These are phyloP conservation scores for Penicillium digitatum DNA, from an alignment of 2,329 filamentous ascomycete genomes.

Conservation along the genomic window DNA sequence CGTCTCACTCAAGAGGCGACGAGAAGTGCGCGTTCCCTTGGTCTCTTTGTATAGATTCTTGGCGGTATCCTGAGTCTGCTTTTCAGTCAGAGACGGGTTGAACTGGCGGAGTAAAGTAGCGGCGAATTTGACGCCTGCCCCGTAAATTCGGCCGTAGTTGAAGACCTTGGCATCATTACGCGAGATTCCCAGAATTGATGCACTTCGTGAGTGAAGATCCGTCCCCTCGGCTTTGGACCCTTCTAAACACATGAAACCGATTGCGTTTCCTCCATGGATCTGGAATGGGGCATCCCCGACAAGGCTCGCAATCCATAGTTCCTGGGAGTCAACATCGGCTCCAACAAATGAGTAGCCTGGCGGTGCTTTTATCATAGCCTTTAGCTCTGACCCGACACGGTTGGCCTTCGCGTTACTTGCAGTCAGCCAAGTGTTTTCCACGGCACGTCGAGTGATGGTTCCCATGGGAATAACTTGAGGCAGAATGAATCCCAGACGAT, in stretches of 20 bases:
- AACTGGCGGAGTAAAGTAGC: slow-evolving; percentile 87
- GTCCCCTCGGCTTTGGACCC: slow-evolving; percentile 92
- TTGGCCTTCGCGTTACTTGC: slow-evolving; percentile 96
- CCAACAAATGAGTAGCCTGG: slow-evolving; percentile 90
- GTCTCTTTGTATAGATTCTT: slow-evolving; percentile 80
- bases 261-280: slow-evolving; percentile 90
- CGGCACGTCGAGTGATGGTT: slow-evolving; percentile 86
- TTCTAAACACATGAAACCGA: slow-evolving; percentile 98
- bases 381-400: slow-evolving; percentile 91
- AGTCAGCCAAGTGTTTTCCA: slow-evolving; percentile 98
- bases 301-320: slow-evolving; percentile 95
- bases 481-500: slow-evolving; percentile 73
- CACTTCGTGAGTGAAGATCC: slow-evolving; percentile 90
- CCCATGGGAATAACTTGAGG: slow-evolving; percentile 98
- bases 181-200: slow-evolving; percentile 85
- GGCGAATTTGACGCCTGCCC: slow-evolving; percentile 92
- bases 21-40: slow-evolving; percentile 80
- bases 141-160: slow-evolving; percentile 98
- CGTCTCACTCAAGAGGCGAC: slow-evolving; percentile 66
- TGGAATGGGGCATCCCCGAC: slow-evolving; percentile 93
- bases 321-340: slow-evolving; percentile 94
- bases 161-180: slow-evolving; percentile 96
- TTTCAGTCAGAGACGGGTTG: slow-evolving; percentile 77
- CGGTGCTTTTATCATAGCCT: slow-evolving; percentile 92
- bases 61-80: slow-evolving; percentile 71